These are phyloP conservation scores for Venturia asperata DNA, from an alignment of 2,329 filamentous ascomycete species.

Conservation along the genomic window DNA sequence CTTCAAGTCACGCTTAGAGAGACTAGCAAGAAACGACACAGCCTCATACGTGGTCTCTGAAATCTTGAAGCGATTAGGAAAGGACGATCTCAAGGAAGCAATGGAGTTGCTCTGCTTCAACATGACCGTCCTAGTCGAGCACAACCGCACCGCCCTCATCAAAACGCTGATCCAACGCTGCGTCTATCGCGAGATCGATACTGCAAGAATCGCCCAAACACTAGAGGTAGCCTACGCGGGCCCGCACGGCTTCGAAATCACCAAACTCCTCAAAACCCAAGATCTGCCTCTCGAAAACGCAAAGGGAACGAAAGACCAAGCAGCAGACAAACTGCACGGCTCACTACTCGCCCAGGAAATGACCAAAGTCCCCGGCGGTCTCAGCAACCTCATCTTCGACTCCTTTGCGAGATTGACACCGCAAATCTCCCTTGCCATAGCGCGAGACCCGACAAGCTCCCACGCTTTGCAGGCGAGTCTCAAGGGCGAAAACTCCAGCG, in stretches of 20 bases:
- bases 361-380: slow-evolving; percentile 65
- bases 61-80: slow-evolving; percentile 74
- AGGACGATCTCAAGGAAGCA: slow-evolving; percentile 72
- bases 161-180: slow-evolving; percentile 79
- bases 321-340: slow-evolving; percentile 62
- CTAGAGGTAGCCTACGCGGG: slow-evolving; percentile 52
- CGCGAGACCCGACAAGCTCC: slow-evolving; percentile 52
- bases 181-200: slow-evolving; percentile 56
- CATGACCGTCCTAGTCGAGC: slow-evolving; percentile 63
- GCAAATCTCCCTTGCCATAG: slow-evolving; percentile 52
- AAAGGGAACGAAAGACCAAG: slow-evolving; percentile 22
- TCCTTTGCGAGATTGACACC: slow-evolving; percentile 43
- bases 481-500: slow-evolving; percentile 42
- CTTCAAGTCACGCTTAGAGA: slow-evolving; percentile 72
- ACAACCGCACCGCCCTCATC: slow-evolving; percentile 70
- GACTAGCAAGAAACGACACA: slow-evolving; percentile 79
- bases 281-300: slow-evolving; percentile 24
- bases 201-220: slow-evolving; percentile 44
- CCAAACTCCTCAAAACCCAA: slow-evolving; percentile 48
- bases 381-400: slow-evolving; percentile 63
- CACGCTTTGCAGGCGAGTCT: slow-evolving; percentile 57
- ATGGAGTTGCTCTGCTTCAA: slow-evolving; percentile 66
- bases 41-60: slow-evolving; percentile 81
- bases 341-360: slow-evolving; percentile 76
- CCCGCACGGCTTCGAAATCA: slow-evolving; percentile 47